Conservation (phyloP, 129 eudicot genomes). For the Oenanthe sinensis region DNA sequence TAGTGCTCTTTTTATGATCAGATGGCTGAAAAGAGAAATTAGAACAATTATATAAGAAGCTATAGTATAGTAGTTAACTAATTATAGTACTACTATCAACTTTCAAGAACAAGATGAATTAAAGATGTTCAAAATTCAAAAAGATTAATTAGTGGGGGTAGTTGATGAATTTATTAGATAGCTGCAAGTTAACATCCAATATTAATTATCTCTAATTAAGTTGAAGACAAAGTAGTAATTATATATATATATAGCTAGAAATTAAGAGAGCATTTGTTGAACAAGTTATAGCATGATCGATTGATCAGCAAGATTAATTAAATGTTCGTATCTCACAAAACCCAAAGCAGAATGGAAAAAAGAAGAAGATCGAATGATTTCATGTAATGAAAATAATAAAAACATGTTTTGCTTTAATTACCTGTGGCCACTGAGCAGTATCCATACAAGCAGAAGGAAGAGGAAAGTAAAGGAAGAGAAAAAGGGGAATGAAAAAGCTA, state of each 20-base stretch:
- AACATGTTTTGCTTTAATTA: constrained; percentile 35
- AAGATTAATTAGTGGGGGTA: constrained; percentile 28
- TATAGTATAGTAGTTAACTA: constrained; percentile 11
- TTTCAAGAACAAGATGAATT: constrained; percentile 40
- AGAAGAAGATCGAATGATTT: constrained; percentile 29
- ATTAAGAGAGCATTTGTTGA: constrained; percentile 6
- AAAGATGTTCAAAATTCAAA: constrained; percentile 12
- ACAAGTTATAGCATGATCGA: neutral
- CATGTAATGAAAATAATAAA: constrained; percentile 22
- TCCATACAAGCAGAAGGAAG: constrained; percentile 50
- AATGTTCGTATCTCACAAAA: constrained; percentile 20
- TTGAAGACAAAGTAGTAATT: neutral
- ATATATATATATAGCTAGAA: neutral
- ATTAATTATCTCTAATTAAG: constrained; percentile 24
- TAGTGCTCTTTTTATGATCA: constrained; percentile 17
- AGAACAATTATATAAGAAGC: constrained; percentile 13
- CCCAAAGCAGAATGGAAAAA: constrained; percentile 23
- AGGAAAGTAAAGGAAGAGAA: constrained; percentile 6
- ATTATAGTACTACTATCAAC: constrained; percentile 3
- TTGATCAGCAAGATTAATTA: constrained; percentile 12
- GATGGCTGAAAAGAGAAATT: constrained; percentile 25
- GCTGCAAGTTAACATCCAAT: constrained; percentile 28
- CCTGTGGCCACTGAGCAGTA: constrained; percentile 89
- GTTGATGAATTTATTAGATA: constrained; percentile 19
- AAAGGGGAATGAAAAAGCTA: constrained; percentile 27